Base-by-base conservation (phyloP, 345 rosid genomes). In the Citrus reticulata region DNA sequence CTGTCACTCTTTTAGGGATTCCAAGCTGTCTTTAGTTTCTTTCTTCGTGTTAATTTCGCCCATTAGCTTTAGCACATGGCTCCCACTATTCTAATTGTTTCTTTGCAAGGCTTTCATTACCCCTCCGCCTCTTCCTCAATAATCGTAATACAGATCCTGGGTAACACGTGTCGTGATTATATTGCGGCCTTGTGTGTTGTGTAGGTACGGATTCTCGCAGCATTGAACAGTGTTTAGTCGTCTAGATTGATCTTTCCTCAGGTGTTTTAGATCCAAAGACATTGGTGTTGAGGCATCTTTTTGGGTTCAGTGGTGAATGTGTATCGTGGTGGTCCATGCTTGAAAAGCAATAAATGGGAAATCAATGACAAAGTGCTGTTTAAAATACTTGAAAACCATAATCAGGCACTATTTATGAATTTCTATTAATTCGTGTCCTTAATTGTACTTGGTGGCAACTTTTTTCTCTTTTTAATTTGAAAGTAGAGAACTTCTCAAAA, bases 51-150 rank as follows among this genome's bases (percentile, higher is more conserved):
- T 67, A 70, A 74, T 65, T 59, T 73, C 30, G 5, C 40, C 81
- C 75, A 63, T 75, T 67, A 72, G 78, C 91, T 85, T 87, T 82
- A 66, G 90, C 96, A 90, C 92, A 89, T 89, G 91, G 68, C 70
- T 66, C 20, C 81, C 87, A 84, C 80, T 69, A 29, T 57, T 11
- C 46, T 27, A 34, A 49, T 39, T 27, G 19, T 5, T 5, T 37
- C 10, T 39, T 16, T 39, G 17, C 27, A n/a, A 55, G 51, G 34
- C 54, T 57, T 35, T 77, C 1, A 14, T 39, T 10, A 29, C 6
- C 3, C 3, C 20, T 7, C 16, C 0, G 17, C 14, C 29, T 16
- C 35, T 6, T 5, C 29, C 29, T 30, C 7, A 58, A 4, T 5
- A n/a, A 39, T 77, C 74, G 17, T 54, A 54, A 54, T 54, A 3